These are phyloP conservation scores for Thielaviopsis punctulata DNA, from an alignment of 2,329 filamentous ascomycete species.

Conservation along the genomic window DNA sequence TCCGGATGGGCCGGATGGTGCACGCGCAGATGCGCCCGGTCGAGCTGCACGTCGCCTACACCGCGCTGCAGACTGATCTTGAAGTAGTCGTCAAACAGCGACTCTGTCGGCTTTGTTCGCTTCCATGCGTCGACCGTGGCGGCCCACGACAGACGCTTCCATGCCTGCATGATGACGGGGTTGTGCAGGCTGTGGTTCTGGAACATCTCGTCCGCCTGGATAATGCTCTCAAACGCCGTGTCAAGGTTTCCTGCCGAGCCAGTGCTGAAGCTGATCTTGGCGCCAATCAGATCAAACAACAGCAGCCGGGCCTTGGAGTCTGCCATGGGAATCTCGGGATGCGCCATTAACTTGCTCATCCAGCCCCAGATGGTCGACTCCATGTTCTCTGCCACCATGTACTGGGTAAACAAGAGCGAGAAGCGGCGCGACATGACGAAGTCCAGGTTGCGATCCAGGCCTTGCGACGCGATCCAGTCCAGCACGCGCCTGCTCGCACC, in stretches of 20 bases:
- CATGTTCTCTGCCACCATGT: constrained; percentile 34
- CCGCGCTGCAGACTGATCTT: constrained; percentile 26
- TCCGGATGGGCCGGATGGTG: constrained; percentile 36
- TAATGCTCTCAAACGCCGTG: constrained; percentile 29
- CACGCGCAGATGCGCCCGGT: constrained; percentile 36
- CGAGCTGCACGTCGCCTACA: constrained; percentile 21
- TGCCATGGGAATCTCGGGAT: constrained; percentile 13
- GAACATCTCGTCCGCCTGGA: constrained; percentile 28
- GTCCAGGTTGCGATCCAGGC: constrained; percentile 26
- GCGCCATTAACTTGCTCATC: constrained; percentile 26
- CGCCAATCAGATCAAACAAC: constrained; percentile 25
- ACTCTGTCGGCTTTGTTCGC: constrained; percentile 26
- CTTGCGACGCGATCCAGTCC: constrained; percentile 35
- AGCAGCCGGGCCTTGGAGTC: constrained; percentile 18
- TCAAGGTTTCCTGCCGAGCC: constrained; percentile 25
- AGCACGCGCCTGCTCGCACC: constrained; percentile 31
- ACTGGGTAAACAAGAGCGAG: constrained; percentile 26
- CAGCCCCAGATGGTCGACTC: constrained; percentile 36
- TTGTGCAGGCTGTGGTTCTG: constrained; percentile 19
- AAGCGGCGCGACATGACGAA: constrained; percentile 27
- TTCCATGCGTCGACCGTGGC: constrained; percentile 34
- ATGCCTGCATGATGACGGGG: constrained; percentile 23
- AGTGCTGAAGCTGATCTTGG: constrained; percentile 19
- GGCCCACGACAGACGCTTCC: constrained; percentile 32
- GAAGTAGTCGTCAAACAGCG: constrained; percentile 35